These are phyloP conservation scores for Triticum urartu DNA, from an alignment of 176 grass and related monocot genomes.

Conservation along the genomic window DNA sequence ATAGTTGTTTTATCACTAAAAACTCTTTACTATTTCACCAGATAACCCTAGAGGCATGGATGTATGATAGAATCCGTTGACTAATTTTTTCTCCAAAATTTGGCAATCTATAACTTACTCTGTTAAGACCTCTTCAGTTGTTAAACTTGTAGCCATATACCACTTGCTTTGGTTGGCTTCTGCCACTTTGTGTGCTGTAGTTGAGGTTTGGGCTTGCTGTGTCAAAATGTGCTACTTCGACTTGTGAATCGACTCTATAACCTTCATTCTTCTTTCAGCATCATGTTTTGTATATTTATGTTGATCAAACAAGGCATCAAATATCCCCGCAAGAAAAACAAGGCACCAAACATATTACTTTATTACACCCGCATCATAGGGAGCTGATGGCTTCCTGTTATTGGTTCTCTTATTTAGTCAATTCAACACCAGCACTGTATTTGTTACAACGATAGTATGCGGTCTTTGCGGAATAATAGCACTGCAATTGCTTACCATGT, in stretches of 20 bases:
- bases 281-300: neutral
- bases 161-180: neutral
- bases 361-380: neutral
- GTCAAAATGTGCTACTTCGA: neutral
- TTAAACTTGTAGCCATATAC: neutral
- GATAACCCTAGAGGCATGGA: neutral
- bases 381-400: neutral
- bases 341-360: neutral
- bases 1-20: neutral
- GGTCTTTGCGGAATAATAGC: neutral
- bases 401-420: neutral
- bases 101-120: neutral
- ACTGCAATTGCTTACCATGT: neutral
- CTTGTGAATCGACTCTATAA: neutral
- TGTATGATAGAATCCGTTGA: neutral
- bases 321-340: neutral
- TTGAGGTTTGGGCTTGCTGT: neutral
- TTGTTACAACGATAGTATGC: neutral
- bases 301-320: neutral
- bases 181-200: neutral
- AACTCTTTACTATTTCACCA: neutral
- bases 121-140: neutral
- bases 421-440: neutral
- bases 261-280: neutral
- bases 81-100: constrained; percentile 4